Base-by-base conservation (phyloP, 371 early-diverging fungal genomes). In the Circinella minor region DNA sequence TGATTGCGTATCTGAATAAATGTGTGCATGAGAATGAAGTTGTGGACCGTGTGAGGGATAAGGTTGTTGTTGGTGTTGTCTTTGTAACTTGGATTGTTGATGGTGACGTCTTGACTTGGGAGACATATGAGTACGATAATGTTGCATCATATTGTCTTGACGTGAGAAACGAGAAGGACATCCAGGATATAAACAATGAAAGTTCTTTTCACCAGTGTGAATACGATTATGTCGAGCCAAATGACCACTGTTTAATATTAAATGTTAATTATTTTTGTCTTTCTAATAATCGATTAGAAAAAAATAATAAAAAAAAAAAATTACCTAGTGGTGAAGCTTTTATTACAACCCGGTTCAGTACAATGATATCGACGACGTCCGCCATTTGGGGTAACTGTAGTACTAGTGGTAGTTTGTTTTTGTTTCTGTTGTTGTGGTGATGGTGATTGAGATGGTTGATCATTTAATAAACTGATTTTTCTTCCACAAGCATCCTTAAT, bases 161-260 rank as follows among this genome's bases (percentile, higher is more conserved):
- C 97, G 86, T 39, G 94, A 92, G 80, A 97, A 96, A 43, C 85
- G 83, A 66, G 92, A 92, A n/a, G 87, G 81, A 72, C 97, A 97
- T 0, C 88, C 89, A 10, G 89, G 87, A 74, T 89, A 83, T 36
- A 91, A 76, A 74, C 97, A 97, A 37, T 86, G 80, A 75, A 91
- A 96, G 48, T 95, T 95, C 77, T 92, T 94, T 75, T 96, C 96
- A 38, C 95, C 95, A 0, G 96, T 95, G 74, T 95, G 96, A 61
- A 95, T 94, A 57, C 94, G 84, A 77, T 92, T 88, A 77, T 96
- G 96, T 59, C 97, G 86, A 60, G 94, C 93, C 67, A 97, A 81
- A 81, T 96, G 93, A 3, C 92, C 92, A 81, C 93, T 93, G 27
- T 27, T 27, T 9, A 43, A 43, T 9, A 43, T 9, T 43, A 43